Percentiles rank a stretch among this genome's conserved stretches.
These are phyloP conservation scores for Oryza coarctata DNA, from an alignment of 176 grass and related monocot species.

Conservation along the genomic window DNA sequence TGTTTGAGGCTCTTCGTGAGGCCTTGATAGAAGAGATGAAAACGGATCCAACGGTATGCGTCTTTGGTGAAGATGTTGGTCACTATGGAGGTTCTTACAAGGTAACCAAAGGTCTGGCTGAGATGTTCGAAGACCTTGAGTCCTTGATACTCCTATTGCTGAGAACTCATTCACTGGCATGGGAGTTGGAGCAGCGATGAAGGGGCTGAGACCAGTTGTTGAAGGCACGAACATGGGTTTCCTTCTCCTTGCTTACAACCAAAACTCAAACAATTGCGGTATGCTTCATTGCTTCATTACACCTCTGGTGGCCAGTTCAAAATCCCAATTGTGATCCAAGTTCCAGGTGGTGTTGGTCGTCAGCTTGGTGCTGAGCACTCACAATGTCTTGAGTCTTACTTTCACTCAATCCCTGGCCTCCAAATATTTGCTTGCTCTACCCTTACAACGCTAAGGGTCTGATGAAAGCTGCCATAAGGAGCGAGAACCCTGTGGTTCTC, in stretches of 20 bases:
- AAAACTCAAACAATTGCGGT: conserved; percentile 94
- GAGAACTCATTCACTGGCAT: conserved; percentile 91
- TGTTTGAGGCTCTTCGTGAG: conserved; percentile 89
- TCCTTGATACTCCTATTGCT: conserved; percentile 86
- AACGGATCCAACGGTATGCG: conserved; percentile 68
- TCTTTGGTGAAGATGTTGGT: conserved; percentile 84
- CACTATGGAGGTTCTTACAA: conserved; percentile 92
- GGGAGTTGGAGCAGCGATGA: conserved; percentile 90
- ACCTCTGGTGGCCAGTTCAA: conserved; percentile 93
- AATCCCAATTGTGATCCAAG: conserved; percentile 85
- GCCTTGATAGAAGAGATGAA: conserved; percentile 93
- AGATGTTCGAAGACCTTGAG: conserved; percentile 81
- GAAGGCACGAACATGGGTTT: conserved; percentile 99
- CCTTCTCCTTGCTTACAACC: conserved; percentile 88
- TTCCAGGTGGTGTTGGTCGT: conserved; percentile 79
- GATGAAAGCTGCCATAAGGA: conserved; percentile 95
- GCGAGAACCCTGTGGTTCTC: conserved; percentile 80
- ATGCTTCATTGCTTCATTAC: conserved; percentile 99
- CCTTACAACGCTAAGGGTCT: conserved; percentile 90
- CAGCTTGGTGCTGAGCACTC: conserved; percentile 94
- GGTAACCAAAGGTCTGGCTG: conserved; percentile 81
- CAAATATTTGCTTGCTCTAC: conserved; percentile 98
- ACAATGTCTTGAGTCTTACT: conserved; percentile 86
- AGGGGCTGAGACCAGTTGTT: conserved; percentile 65
- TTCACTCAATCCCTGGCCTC: conserved; percentile 90